Evolutionary conservation across 805 yeast species (phyloP), one percentile per base, ranked within the genome.

Genomic region (Kodamaea sagamina): DNA sequence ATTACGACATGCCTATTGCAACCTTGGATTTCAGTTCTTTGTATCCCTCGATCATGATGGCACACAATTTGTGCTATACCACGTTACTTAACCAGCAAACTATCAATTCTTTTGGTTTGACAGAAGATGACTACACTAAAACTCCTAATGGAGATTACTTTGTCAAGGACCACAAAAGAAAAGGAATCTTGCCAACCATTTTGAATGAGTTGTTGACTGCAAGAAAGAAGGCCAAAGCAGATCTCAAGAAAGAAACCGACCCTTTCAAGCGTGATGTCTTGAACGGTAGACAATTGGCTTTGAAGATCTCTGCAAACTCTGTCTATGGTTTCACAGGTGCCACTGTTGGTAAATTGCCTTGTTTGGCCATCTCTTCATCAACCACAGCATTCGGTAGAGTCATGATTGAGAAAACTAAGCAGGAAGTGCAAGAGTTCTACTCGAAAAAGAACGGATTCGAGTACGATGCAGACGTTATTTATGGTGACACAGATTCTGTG

Each of bases 281-380:
- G 38, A 95, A 93, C 62, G 99, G 99, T 74, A 79, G 99, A 62
- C 99, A 93, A 66, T 72, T 93, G 55, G 99, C 99, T 0, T 72
- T 93, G 60, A 93, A 93, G 58, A 88, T 93, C 39, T 89, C 97
- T 9, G 99, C 99, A 1, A 93, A 93, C 63, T 95, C 99, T 1
- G 99, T 93, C 4, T 93, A 93, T 62, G 99, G 99, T 37, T 95
- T 93, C 66, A 93, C 99, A 0, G 99, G 99, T 65, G 99, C 99
- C 1, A 93, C 98, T 0, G 84, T 92, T 36, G 99, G 99, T 42
- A 92, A 93, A 58, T 74, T 93, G 42, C 99, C 99, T 1, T 95
- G 99, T 70, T 71, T 93, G 44, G 96, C 96, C 0, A 93, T 93
- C 46, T 95, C 99, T 0, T 89, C 98, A 0, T 89, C 97, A 1